Evolutionary conservation across 176 grass and related monocot species (phyloP).

Genomic region (Aegilops tauschii): DNA sequence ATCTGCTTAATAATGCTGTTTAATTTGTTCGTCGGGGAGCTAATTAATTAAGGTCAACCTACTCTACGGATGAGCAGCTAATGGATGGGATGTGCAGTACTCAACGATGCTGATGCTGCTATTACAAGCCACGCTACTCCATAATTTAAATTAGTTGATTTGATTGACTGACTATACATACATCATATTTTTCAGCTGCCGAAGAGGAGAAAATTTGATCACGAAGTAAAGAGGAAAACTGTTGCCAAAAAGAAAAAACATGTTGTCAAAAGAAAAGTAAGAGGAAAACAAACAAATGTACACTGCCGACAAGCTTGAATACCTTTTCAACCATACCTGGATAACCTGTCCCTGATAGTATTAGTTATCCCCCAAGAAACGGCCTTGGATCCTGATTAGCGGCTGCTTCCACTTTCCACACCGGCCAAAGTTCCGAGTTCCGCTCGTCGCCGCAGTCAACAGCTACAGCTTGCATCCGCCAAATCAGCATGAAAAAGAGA

Average conservation of each 20-base stretch:
- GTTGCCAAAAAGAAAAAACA: too few relatives aligned
- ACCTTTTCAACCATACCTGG: background rate
- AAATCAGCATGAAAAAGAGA: background rate
- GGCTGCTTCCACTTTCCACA: slow-evolving; percentile 7
- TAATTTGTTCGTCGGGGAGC: background rate
- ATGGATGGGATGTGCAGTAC: background rate
- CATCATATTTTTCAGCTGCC: background rate
- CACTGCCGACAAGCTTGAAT: background rate
- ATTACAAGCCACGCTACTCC: background rate
- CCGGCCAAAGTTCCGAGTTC: slow-evolving; percentile 30
- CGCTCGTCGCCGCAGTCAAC: slow-evolving; percentile 11
- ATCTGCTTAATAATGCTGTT: background rate
- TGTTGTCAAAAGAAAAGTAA: too few relatives aligned
- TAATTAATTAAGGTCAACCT: background rate
- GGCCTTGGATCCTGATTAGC: slow-evolving; percentile 21
- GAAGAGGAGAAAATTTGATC: background rate
- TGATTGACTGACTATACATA: background rate
- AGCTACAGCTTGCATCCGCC: slow-evolving; percentile 1
- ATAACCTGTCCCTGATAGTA: background rate
- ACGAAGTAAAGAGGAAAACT: background rate
- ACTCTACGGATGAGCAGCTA: background rate
- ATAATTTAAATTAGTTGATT: background rate
- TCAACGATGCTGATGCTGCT: background rate
- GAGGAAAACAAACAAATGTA: background rate
- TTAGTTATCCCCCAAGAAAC: background rate